Evolutionary conservation across 225 moss, liverwort and hornwort genomes (phyloP).

Genomic region (Physcomitrium patens): DNA sequence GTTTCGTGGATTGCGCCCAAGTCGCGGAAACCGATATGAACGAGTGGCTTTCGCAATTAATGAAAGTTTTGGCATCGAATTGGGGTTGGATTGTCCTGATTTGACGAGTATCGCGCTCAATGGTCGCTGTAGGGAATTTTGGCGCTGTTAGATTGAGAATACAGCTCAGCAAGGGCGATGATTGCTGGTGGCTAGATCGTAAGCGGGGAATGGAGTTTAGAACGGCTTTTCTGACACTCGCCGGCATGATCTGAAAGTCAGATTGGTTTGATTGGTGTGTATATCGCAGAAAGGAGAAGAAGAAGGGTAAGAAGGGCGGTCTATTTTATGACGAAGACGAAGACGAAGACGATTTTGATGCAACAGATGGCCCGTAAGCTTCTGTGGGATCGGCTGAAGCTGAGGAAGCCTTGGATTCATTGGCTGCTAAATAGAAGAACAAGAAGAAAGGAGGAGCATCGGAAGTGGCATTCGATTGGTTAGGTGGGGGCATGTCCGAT

Average conservation of each 20-base stretch:
- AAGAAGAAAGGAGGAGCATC: constrained; percentile 45
- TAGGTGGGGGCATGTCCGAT: constrained; percentile 34
- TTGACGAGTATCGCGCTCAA: too few relatives aligned
- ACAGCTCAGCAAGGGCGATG: too few relatives aligned
- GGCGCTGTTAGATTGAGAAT: too few relatives aligned
- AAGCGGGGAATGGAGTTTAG: not conserved
- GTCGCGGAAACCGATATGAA: too few relatives aligned
- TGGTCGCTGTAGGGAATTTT: too few relatives aligned
- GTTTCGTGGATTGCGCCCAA: too few relatives aligned
- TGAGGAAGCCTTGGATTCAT: constrained; percentile 27
- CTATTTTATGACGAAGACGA: too few relatives aligned
- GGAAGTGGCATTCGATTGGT: constrained; percentile 25
- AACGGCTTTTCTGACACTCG: not conserved
- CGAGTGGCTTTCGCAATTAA: too few relatives aligned
- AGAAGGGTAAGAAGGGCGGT: constrained; percentile 73
- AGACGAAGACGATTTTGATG: constrained; percentile 83
- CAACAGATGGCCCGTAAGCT: constrained; percentile 51
- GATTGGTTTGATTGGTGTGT: not conserved
- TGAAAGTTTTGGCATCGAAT: too few relatives aligned
- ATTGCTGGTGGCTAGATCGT: too few relatives aligned
- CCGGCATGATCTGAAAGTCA: not conserved
- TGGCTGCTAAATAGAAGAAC: constrained; percentile 33
- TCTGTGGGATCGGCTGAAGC: constrained; percentile 28
- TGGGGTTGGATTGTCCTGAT: too few relatives aligned
- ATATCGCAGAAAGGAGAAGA: constrained; percentile 55